A percentile compares a stretch with the other conserved stretches of the same genome.
phyloP scores from a whole-genome alignment of 345 rosid genomes.

The Hibiscus trionum region DNA sequence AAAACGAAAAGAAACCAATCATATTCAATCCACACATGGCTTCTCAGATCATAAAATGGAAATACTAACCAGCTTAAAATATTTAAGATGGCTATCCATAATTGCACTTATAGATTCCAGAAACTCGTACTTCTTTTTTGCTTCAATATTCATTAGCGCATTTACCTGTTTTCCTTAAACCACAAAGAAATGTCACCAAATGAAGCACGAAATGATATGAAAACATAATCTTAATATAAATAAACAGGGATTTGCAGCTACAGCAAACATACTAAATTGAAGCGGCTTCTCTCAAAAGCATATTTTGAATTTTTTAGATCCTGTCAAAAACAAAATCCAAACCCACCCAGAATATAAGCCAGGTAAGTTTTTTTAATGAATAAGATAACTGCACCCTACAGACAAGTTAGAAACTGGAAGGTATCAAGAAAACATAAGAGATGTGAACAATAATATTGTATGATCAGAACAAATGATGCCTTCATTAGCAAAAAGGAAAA shows the following conservation, averaged over 20 bases:
- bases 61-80: slow-evolving; percentile 65
- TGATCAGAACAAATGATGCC: not conserved
- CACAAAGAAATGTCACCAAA: slow-evolving; percentile 26
- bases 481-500: not conserved
- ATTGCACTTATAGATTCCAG: slow-evolving; percentile 85
- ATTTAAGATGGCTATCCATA: slow-evolving; percentile 83
- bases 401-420: not conserved
- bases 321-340: slow-evolving; percentile 27
- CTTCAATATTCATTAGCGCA: slow-evolving; percentile 68
- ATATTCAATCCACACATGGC: slow-evolving; percentile 8
- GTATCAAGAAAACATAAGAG: not conserved
- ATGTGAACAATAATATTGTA: not conserved
- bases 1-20: slow-evolving; percentile 9
- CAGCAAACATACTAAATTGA: slow-evolving; percentile 61
- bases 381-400: not conserved
- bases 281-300: slow-evolving; percentile 78
- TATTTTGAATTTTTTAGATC: slow-evolving; percentile 80
- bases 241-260: slow-evolving; percentile 8
- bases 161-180: slow-evolving; percentile 78
- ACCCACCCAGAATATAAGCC: not conserved
- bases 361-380: not conserved
- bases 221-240: not conserved
- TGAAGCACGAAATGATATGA: slow-evolving; percentile 15
- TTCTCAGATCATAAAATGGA: not conserved
- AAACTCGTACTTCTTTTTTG: slow-evolving; percentile 82